Evolutionary conservation across 2,329 filamentous ascomycete species (phyloP).

Genomic region (Pseudogymnoascus sp.): DNA sequence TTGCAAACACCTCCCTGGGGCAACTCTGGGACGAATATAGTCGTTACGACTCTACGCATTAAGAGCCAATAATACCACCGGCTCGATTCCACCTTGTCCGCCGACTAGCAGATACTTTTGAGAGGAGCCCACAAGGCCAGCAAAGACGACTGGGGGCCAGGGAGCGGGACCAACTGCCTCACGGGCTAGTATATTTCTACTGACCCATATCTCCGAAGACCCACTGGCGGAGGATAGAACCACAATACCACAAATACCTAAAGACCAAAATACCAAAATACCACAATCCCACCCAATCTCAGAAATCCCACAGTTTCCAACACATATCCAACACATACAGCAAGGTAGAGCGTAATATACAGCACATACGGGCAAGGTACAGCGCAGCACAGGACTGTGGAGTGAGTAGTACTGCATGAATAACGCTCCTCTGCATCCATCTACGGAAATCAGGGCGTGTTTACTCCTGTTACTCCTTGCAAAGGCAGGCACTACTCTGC

Average conservation of each 20-base stretch:
- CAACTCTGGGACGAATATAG: not conserved
- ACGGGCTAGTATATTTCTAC: constrained; percentile 1
- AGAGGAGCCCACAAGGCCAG: not conserved
- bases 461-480: not conserved
- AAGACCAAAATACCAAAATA: not conserved
- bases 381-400: not conserved
- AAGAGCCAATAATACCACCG: not conserved
- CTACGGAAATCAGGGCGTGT: not conserved
- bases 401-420: not conserved
- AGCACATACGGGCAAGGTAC: not conserved
- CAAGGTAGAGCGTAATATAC: not conserved
- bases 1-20: not conserved
- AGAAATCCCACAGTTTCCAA: not conserved
- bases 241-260: not conserved
- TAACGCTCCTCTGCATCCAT: not conserved
- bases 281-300: not conserved
- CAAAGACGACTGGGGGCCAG: not conserved
- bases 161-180: not conserved
- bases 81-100: not conserved
- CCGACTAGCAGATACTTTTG: not conserved
- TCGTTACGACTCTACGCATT: not conserved
- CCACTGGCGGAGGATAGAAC: not conserved
- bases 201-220: constrained; percentile 7
- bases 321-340: not conserved
- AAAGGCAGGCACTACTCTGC: not conserved